Evolutionary conservation across 371 early-diverging fungal genomes (phyloP).

Genomic region (Rhizopus microsporus): DNA sequence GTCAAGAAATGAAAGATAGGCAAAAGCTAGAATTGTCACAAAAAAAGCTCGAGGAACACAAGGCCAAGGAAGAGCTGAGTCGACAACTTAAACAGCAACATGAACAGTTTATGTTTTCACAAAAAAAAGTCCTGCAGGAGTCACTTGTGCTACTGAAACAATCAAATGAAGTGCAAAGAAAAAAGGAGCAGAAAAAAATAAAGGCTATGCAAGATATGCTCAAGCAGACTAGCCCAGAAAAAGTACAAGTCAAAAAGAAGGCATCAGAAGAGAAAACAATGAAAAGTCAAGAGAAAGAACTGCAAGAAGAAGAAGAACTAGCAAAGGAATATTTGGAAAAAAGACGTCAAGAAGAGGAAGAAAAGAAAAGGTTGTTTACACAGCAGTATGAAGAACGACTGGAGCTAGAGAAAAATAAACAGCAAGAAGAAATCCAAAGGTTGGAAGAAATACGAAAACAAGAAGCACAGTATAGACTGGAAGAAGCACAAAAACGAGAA

Average conservation of each 20-base stretch:
- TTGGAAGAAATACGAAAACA: no score
- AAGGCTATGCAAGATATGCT: not conserved
- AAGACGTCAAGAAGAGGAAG: not conserved
- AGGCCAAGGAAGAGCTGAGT: not conserved
- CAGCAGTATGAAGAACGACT: no score
- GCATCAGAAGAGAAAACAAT: no score
- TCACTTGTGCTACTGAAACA: not conserved
- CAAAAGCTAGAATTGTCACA: slow-evolving; percentile 2
- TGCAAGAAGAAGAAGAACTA: not conserved
- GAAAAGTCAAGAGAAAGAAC: not conserved
- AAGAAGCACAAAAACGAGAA: not conserved
- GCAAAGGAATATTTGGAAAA: not conserved
- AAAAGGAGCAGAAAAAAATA: not conserved
- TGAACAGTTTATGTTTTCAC: not conserved
- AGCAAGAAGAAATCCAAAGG: no score
- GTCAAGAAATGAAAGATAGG: slow-evolving; percentile 6
- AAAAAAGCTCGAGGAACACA: not conserved
- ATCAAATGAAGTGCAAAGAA: not conserved
- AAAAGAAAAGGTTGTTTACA: not conserved
- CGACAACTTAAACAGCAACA: not conserved
- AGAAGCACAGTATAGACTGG: not conserved
- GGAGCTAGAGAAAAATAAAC: no score
- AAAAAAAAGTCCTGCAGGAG: not conserved
- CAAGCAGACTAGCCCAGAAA: not conserved
- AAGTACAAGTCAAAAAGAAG: not conserved